Evolutionary conservation across 2,329 filamentous ascomycete species (phyloP), one percentile per base, ranked within the genome.

Genomic region (Trichophyton simii): DNA sequence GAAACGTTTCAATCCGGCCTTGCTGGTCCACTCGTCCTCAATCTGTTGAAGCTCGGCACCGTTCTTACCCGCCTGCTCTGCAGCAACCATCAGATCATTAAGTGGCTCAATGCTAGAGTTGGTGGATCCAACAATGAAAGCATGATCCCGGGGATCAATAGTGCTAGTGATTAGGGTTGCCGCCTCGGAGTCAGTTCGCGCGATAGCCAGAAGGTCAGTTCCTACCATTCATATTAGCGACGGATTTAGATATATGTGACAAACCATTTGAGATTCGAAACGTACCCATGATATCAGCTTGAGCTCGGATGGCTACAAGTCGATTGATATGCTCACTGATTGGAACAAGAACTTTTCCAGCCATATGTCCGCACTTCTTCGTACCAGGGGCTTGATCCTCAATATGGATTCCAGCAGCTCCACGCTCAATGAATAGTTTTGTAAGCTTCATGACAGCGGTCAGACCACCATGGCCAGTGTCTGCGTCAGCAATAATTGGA

Each of bases 371-470:
- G 75, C 94, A 99, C 83, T 99, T 99, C 84, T 99, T 99, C 58
- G 94, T 97, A 60, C 94, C 94, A 2, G 94, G 92, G 3, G 94
- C 92, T 77, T 97, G 94, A 74, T 99, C 94, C 78, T 99, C 94
- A 68, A 99, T 96, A 78, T 99, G 94, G 71, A 99, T 96, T 67
- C 94, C 94, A 48, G 94, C 94, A 54, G 94, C 94, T 68, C 94
- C 94, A 76, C 91, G 91, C 80, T 99, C 94, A 66, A 97, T 79
- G 75, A 99, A 97, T 62, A 97, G 84, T 82, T 96, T 96, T 66
- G 94, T 97, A 68, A 99, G 85, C 82, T 97, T 99, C 94, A 99
- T 97, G 69, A 97, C 88, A 61, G 94, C 94, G n/a, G 94, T 97
- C 65, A 99, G 81, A 71, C 94, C 94, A 71, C 94, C 94, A 75